Conservation (phyloP, 305 asterid genomes). For the Solanum chacoense region DNA sequence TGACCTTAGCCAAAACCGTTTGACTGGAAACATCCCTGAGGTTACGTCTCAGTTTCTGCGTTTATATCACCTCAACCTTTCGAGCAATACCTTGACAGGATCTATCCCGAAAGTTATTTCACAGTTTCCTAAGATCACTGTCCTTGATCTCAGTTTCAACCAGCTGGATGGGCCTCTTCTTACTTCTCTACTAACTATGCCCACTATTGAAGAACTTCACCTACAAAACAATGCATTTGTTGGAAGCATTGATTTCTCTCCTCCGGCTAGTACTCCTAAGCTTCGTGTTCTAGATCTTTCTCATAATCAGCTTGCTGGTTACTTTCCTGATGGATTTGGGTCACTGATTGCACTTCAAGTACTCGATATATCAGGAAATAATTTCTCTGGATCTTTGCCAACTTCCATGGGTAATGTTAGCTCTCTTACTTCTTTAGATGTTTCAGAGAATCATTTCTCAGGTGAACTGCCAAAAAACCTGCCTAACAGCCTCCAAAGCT, state of each 20-base stretch:
- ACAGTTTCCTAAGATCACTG: conserved; percentile 50
- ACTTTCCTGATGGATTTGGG: conserved; percentile 57
- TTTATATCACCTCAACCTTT: conserved; percentile 64
- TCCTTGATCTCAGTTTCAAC: conserved; percentile 84
- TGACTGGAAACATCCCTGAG: conserved; percentile 69
- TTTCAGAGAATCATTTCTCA: conserved; percentile 55
- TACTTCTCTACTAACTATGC: conserved; percentile 37
- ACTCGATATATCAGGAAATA: conserved; percentile 61
- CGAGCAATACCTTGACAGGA: conserved; percentile 51
- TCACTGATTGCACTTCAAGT: conserved; percentile 44
- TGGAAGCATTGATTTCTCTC: conserved; percentile 57
- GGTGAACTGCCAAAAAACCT: conserved; percentile 65
- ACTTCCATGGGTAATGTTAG: conserved; percentile 38
- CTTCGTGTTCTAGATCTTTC: conserved; percentile 65
- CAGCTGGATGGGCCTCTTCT: conserved; percentile 56
- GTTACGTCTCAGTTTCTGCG: conserved; percentile 77
- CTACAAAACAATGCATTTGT: conserved; percentile 52
- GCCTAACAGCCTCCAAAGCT: conserved; percentile 51
- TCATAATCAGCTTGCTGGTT: conserved; percentile 44
- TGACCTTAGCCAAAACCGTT: conserved; percentile 75
- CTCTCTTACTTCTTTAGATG: conserved; percentile 38
- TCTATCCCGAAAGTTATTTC: conserved; percentile 57
- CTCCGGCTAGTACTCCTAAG: conserved; percentile 31
- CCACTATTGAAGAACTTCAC: conserved; percentile 66
- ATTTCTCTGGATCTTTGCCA: conserved; percentile 69